A percentile compares a stretch with the other conserved stretches of the same genome.
Conservation (phyloP, 2,329 filamentous ascomycete genomes). For the Chrysoporthe cubensis region DNA sequence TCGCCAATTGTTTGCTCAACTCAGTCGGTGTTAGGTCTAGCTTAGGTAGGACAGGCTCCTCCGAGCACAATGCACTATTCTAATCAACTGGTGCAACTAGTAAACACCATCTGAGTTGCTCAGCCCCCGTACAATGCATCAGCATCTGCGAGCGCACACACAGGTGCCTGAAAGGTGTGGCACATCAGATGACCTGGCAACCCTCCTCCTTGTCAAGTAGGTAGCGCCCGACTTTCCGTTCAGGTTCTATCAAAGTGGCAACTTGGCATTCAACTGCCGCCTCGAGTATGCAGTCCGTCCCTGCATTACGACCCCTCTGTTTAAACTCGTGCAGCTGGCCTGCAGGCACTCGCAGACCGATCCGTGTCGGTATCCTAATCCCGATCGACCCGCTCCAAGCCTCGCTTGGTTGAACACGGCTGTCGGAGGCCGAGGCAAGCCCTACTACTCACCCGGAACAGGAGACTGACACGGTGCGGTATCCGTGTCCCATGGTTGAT, state of each 20-base stretch:
- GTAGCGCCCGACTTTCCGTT: conserved; percentile 8
- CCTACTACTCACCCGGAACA: not conserved
- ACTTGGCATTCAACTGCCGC: not conserved
- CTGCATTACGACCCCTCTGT: conserved; percentile 12
- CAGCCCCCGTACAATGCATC: not conserved
- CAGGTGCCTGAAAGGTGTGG: not conserved
- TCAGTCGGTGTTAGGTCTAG: no score
- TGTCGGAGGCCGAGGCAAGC: conserved; percentile 7
- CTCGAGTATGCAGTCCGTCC: conserved; percentile 10
- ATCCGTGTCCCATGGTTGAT: not conserved
- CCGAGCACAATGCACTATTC: not conserved
- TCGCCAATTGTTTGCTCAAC: no score
- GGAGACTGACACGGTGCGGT: not conserved
- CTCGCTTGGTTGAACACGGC: not conserved
- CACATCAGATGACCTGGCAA: no score
- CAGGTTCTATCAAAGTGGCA: not conserved
- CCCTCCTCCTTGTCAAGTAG: not conserved
- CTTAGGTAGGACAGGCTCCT: not conserved
- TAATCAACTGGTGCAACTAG: not conserved
- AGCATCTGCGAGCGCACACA: not conserved
- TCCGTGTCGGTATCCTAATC: not conserved
- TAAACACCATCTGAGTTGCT: not conserved
- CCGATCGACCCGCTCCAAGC: not conserved
- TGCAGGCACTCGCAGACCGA: conserved; percentile 10
- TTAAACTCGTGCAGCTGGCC: not conserved